A percentile compares a stretch with the other conserved stretches of the same genome.
These are phyloP conservation scores for Paramecium sexaurelia DNA, from an alignment of 73 alveolate species.

Conservation along the genomic window DNA sequence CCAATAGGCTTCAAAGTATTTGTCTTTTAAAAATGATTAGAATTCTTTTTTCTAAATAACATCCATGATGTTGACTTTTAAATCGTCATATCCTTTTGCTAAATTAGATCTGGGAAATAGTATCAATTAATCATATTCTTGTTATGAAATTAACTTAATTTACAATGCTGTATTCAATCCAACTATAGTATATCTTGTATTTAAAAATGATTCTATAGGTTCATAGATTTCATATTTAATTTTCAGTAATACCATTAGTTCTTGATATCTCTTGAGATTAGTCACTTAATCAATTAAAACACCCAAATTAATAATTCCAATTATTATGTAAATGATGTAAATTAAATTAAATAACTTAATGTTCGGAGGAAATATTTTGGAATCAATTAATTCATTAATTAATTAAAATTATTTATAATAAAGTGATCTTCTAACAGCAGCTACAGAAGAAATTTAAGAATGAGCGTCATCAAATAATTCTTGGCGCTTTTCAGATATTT, in stretches of 20 bases:
- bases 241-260: neutral
- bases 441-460: constrained; percentile 16
- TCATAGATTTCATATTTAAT: neutral
- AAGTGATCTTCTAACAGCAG: neutral
- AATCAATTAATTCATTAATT: neutral
- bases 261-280: neutral
- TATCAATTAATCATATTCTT: neutral
- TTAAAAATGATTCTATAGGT: neutral
- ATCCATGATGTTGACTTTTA: neutral
- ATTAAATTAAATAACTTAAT: neutral
- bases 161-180: neutral
- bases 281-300: neutral
- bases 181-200: constrained; percentile 28
- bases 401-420: neutral
- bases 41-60: neutral
- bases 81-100: neutral
- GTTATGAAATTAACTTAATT: neutral
- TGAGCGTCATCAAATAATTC: neutral
- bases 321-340: neutral
- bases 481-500: neutral
- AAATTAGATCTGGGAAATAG: neutral
- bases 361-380: neutral
- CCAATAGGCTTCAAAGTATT: neutral
- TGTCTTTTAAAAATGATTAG: neutral
- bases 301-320: neutral